Conservation (phyloP, 495 filamentous ascomycete species). For the Penicillium verhagenii region DNA sequence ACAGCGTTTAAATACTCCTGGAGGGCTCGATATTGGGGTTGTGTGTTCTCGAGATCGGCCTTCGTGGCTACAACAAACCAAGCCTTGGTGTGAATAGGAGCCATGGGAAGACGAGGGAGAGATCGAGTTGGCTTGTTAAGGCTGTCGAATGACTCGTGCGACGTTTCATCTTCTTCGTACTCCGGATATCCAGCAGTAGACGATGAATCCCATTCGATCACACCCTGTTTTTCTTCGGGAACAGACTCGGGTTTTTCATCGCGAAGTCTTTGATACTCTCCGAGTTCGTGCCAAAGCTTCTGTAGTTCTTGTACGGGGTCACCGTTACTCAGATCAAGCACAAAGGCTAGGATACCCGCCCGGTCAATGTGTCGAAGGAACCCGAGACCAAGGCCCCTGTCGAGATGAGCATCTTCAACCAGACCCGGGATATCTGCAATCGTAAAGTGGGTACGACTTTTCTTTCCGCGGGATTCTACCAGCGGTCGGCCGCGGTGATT, state of each 20-base stretch:
- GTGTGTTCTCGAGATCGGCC: constrained; percentile 76
- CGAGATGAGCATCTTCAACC: constrained; percentile 85
- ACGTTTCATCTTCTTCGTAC: constrained; percentile 23
- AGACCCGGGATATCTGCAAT: constrained; percentile 95
- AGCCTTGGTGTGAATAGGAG: constrained; percentile 79
- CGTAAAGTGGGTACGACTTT: constrained; percentile 71
- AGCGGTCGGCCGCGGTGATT: constrained; percentile 68
- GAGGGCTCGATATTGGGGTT: constrained; percentile 70
- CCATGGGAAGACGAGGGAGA: constrained; percentile 38
- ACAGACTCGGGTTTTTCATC: constrained; percentile 52
- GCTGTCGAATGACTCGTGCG: constrained; percentile 7
- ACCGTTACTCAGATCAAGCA: constrained; percentile 78
- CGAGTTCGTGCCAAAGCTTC: constrained; percentile 84
- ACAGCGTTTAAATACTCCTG: constrained; percentile 65
- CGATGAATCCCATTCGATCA: constrained; percentile 29
- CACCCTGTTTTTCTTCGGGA: constrained; percentile 41
- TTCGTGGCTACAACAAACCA: constrained; percentile 99
- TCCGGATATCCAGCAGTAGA: constrained; percentile 26
- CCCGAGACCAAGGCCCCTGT: constrained; percentile 85
- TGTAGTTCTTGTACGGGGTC: constrained; percentile 77
- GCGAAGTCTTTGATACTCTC: constrained; percentile 76
- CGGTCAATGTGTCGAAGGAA: constrained; percentile 95
- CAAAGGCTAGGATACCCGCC: constrained; percentile 88
- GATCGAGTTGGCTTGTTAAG: constrained; percentile 13
- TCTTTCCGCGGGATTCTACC: constrained; percentile 38